A percentile compares a stretch with the other conserved stretches of the same genome.
Conservation (phyloP, 1,284 basidiomycete species). For the Xerocomus amazonicus region DNA sequence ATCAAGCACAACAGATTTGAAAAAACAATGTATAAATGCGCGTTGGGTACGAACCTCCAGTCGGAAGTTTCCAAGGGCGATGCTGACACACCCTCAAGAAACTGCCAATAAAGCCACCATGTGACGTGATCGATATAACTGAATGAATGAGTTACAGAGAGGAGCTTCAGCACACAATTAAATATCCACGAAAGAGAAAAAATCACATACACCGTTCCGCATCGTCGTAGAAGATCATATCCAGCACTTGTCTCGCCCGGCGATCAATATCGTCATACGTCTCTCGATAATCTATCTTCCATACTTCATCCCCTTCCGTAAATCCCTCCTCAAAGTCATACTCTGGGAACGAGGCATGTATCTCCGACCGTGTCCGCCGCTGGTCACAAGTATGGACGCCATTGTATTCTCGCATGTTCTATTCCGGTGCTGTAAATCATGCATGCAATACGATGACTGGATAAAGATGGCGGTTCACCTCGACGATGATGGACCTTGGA, state of each 20-base stretch:
- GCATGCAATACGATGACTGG: neutral
- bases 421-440: neutral
- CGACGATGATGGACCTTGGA: constrained; percentile 42
- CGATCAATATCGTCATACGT: constrained; percentile 49
- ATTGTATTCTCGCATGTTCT: constrained; percentile 67
- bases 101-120: constrained; percentile 58
- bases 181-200: neutral
- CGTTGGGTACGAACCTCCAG: constrained; percentile 49
- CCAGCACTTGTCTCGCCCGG: constrained; percentile 56
- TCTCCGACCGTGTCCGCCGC: constrained; percentile 52
- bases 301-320: constrained; percentile 69
- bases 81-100: constrained; percentile 47
- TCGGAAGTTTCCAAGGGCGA: constrained; percentile 46
- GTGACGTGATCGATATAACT: constrained; percentile 65
- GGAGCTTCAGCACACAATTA: neutral
- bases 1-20: neutral
- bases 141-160: constrained; percentile 20
- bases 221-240: constrained; percentile 56
- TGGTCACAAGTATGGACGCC: constrained; percentile 76
- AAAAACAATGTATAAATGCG: neutral
- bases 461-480: constrained; percentile 37
- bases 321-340: constrained; percentile 67
- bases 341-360: constrained; percentile 54
- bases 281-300: constrained; percentile 66
- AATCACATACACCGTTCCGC: constrained; percentile 42